Base-by-base conservation (phyloP, 2,329 filamentous ascomycete species). In the Ophiostoma himal-ulmi region DNA sequence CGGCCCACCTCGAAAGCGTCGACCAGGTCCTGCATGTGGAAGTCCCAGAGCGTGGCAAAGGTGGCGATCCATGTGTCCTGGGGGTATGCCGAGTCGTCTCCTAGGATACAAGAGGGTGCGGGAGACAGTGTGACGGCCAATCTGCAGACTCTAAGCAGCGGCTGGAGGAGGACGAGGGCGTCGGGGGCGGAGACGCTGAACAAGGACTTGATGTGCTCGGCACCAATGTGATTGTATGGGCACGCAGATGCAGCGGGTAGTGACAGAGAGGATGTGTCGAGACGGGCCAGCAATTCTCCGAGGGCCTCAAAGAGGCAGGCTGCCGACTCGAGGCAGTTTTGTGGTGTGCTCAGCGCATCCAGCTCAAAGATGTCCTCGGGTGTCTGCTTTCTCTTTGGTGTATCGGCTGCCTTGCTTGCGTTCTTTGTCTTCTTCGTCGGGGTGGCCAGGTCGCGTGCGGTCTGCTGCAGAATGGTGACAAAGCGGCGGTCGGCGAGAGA, bases 401-500 rank as follows among this genome's bases (percentile, higher is more conserved):
- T 48, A 20, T 5, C 41, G 5, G 37, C 7, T 3, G 37, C 37
- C 37, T 39, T 14, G 5, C n/a, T 8, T 62, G 22, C 34, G 13
- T 14, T 34, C n/a, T 66, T 20, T n/a, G 8, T 14, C 36, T 22
- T 70, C 10, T 77, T 54, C 20, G 72, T 6, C 11, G 80, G 76
- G 4, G 75, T 77, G 1, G 83, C 82, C 52, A 85, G 74, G 34
- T 93, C 89, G 67, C 86, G 83, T 67, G 93, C 79, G 0, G 89
- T 86, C 75, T 87, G 85, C 75, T 89, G 87, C 60, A 96, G 77
- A 11, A 92, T 85, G 0, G 80, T 79, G 44, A 91, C 80, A 69
- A 96, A 92, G 65, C 87, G 85, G 70, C 89, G 84, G 71, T 93
- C 89, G 30, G 87, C 88, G 7, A 96, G 83, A 4, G 91, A 88